Conservation (phyloP, 2,329 filamentous ascomycete species). For the Phyllachora maydis region DNA sequence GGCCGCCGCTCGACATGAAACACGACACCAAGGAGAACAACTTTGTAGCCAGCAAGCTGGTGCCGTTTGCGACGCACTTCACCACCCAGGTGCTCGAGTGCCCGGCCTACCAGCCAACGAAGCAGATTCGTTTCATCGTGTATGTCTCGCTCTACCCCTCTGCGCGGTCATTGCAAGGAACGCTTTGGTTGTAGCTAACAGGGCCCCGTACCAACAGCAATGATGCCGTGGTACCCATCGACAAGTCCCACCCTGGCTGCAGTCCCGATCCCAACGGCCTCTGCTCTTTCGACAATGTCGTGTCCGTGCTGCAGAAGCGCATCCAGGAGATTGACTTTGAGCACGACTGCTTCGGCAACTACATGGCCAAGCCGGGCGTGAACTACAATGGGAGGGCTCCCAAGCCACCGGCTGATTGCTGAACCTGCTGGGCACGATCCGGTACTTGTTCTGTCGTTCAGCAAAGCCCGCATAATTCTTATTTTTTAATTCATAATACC, state of each 20-base stretch:
- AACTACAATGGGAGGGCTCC: conserved; percentile 12
- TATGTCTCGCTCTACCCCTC: conserved; percentile 6
- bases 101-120: conserved; percentile 9
- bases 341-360: conserved; percentile 11
- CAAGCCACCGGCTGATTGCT: too few species aligned
- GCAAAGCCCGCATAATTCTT: too few species aligned
- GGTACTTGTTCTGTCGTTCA: too few species aligned
- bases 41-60: conserved; percentile 11
- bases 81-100: conserved; percentile 13
- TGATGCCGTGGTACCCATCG: conserved; percentile 11
- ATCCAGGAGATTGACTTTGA: conserved; percentile 12
- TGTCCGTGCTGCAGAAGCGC: conserved; percentile 7
- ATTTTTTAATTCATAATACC: too few species aligned
- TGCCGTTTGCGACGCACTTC: conserved; percentile 13
- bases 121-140: conserved; percentile 13
- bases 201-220: too few species aligned
- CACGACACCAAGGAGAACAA: conserved; percentile 7
- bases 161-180: too few species aligned
- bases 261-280: conserved; percentile 8
- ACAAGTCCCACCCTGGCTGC: conserved; percentile 10
- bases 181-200: too few species aligned
- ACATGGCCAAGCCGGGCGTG: conserved; percentile 7
- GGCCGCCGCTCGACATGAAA: conserved; percentile 7
- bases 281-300: conserved; percentile 12
- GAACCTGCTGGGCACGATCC: too few species aligned